Conservation (phyloP, 2,329 filamentous ascomycete genomes). For the Emmonsia crescens region DNA sequence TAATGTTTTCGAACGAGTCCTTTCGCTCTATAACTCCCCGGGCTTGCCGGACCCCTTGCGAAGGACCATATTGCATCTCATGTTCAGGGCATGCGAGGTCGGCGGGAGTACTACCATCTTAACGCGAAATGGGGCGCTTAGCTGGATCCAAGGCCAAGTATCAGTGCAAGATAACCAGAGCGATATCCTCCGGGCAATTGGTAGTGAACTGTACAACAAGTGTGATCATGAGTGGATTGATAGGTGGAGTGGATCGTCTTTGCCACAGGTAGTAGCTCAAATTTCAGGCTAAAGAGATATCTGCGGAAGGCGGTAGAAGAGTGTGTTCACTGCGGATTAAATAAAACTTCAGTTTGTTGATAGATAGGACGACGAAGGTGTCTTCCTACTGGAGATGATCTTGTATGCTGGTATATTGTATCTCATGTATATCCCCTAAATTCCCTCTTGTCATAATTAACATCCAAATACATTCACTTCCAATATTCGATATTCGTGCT, state of each 20-base stretch:
- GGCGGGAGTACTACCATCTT: slow-evolving; percentile 70
- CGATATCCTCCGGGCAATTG: slow-evolving; percentile 44
- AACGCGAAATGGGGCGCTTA: slow-evolving; percentile 62
- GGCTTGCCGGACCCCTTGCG: slow-evolving; percentile 50
- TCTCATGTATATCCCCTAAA: too few species aligned
- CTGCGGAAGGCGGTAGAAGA: not conserved
- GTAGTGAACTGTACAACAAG: slow-evolving; percentile 49
- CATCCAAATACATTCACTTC: not conserved
- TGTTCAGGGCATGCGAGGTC: slow-evolving; percentile 58
- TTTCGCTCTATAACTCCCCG: slow-evolving; percentile 58
- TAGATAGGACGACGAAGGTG: not conserved
- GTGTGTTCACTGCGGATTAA: not conserved
- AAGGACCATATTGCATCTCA: slow-evolving; percentile 49
- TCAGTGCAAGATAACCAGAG: slow-evolving; percentile 38
- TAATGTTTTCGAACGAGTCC: slow-evolving; percentile 62
- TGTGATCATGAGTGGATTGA: slow-evolving; percentile 56
- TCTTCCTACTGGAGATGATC: not conserved
- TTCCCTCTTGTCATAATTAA: not conserved
- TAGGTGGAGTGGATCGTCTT: slow-evolving; percentile 52
- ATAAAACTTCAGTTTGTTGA: not conserved
- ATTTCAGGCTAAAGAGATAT: slow-evolving; percentile 12
- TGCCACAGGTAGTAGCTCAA: slow-evolving; percentile 21
- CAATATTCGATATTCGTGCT: not conserved
- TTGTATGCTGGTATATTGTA: not conserved
- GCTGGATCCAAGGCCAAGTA: slow-evolving; percentile 59